A percentile compares a stretch with the other conserved stretches of the same genome.
Evolutionary conservation across 257 asterid genomes (phyloP).

Genomic region (Gardenia jasminoides): DNA sequence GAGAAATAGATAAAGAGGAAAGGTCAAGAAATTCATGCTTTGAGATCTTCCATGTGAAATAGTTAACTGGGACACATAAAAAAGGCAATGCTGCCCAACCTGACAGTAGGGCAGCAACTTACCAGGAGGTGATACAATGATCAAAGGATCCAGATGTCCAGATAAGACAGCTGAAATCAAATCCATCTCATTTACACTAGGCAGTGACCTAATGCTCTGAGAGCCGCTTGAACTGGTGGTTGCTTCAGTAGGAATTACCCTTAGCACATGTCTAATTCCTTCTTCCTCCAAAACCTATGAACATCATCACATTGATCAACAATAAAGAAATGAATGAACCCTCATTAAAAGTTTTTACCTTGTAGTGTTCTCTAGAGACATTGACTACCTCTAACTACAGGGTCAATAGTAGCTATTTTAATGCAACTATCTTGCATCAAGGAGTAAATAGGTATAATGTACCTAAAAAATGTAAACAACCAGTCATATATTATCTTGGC

Average conservation of each 20-base stretch:
- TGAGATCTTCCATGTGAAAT: not conserved
- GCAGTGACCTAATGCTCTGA: conserved; percentile 40
- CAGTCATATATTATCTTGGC: not conserved
- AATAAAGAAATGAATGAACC: not conserved
- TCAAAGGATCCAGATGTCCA: conserved; percentile 70
- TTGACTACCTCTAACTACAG: not conserved
- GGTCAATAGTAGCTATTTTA: not conserved
- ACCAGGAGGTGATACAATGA: conserved; percentile 72
- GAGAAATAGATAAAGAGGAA: not conserved
- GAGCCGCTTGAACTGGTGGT: conserved; percentile 31
- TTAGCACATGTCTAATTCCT: conserved; percentile 36
- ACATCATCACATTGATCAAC: not conserved
- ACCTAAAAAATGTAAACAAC: not conserved
- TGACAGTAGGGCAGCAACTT: conserved; percentile 19
- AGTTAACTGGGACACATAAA: not conserved
- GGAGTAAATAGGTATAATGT: not conserved
- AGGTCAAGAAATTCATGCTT: not conserved
- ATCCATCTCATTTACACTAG: conserved; percentile 69
- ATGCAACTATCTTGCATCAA: not conserved
- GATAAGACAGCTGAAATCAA: conserved; percentile 66
- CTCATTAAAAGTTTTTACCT: not conserved
- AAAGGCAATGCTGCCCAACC: not conserved
- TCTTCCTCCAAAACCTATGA: conserved; percentile 52
- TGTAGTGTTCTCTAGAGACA: not conserved
- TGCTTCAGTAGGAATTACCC: conserved; percentile 60